Percentiles rank a stretch among this genome's conserved stretches.
phyloP scores from a whole-genome alignment of 805 yeast species.

The Hanseniaspora clermontiae region DNA sequence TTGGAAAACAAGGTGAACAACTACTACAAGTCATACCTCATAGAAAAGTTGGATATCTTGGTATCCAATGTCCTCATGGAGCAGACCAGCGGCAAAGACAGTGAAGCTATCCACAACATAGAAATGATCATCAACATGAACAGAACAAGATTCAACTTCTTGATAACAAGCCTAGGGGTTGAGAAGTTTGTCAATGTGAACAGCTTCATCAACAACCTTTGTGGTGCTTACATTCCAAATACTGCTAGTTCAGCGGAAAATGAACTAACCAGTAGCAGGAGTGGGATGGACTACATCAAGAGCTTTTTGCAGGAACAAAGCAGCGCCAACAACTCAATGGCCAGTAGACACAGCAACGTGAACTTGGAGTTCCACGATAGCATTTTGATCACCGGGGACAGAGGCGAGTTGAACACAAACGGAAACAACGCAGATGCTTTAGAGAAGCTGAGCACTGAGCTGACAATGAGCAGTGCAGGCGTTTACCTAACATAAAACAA shows the following conservation, averaged over 20 bases:
- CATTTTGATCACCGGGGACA: slow-evolving; percentile 9
- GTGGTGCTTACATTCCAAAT: slow-evolving; percentile 1
- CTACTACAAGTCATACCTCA: slow-evolving; percentile 28
- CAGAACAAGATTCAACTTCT: neutral
- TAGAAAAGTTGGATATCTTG: slow-evolving; percentile 25
- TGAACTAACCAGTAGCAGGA: neutral
- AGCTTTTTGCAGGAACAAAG: neutral
- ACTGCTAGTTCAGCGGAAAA: neutral
- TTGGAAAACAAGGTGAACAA: slow-evolving; percentile 27
- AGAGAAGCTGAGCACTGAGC: neutral
- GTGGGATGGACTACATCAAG: slow-evolving; percentile 1
- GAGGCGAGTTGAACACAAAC: neutral
- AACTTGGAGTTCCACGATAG: slow-evolving; percentile 6
- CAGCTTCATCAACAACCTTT: neutral
- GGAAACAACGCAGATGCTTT: neutral
- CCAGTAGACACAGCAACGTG: neutral
- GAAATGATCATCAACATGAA: slow-evolving; percentile 11
- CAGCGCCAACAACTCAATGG: neutral
- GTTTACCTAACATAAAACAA: neutral
- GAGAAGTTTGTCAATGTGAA: slow-evolving; percentile 2
- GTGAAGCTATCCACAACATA: neutral
- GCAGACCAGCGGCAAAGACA: neutral
- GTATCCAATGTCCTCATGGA: neutral
- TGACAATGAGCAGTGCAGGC: slow-evolving; percentile 1
- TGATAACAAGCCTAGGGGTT: neutral